A percentile compares a stretch with the other conserved stretches of the same genome.
phyloP scores from a whole-genome alignment of 306 rosid species.

The Benincasa hispida region DNA sequence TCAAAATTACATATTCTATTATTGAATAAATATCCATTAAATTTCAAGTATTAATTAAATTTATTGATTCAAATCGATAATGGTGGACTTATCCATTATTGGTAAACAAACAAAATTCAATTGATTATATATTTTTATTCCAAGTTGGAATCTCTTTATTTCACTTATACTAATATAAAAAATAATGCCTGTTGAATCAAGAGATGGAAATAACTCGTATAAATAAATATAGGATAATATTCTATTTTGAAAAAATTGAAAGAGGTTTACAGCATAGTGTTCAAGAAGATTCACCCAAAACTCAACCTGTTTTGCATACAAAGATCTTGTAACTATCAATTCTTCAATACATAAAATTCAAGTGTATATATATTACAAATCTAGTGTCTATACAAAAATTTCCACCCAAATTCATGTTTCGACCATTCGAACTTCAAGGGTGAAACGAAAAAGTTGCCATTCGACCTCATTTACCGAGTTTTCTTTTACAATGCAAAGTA shows the following conservation, averaged over 20 bases:
- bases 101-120: no score
- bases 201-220: not conserved
- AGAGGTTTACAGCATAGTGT: no score
- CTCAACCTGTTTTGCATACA: conserved; percentile 15
- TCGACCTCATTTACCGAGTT: conserved; percentile 38
- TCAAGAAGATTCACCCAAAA: no score
- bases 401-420: conserved; percentile 41
- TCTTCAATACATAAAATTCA: not conserved
- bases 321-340: conserved; percentile 20
- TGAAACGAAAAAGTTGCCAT: conserved; percentile 27
- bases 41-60: no score
- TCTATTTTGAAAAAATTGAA: not conserved
- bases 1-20: no score
- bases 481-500: conserved; percentile 25
- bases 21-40: no score
- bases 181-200: not conserved
- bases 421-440: conserved; percentile 30
- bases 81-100: no score
- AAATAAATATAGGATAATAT: not conserved
- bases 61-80: no score
- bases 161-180: not conserved
- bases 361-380: conserved; percentile 30
- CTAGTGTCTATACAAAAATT: conserved; percentile 61
- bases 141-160: no score
- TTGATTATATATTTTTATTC: no score